These are phyloP conservation scores for Paramecium pentaurelia DNA, from an alignment of 73 alveolate species.

Conservation along the genomic window DNA sequence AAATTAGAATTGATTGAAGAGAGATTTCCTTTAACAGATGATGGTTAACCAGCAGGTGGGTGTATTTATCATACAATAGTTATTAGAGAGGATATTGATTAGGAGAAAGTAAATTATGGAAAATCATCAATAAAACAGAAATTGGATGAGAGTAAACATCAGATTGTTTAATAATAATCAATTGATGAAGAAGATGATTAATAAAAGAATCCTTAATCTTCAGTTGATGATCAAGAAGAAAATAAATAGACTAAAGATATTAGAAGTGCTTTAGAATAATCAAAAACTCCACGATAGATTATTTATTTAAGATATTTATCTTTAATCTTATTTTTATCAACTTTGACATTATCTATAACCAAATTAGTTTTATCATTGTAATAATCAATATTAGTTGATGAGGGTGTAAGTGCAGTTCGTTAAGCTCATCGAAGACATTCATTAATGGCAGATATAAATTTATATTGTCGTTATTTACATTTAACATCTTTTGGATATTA, in stretches of 20 bases:
- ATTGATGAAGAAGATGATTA: not conserved
- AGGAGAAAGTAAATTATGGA: not conserved
- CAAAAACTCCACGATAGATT: constrained; percentile 37
- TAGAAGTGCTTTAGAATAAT: constrained; percentile 24
- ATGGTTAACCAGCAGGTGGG: not conserved
- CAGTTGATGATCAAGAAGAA: constrained; percentile 40
- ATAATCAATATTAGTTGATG: not conserved
- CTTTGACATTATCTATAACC: constrained; percentile 27
- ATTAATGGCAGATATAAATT: constrained; percentile 55
- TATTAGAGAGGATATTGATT: not conserved
- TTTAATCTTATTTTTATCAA: not conserved
- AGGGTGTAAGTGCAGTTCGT: constrained; percentile 47
- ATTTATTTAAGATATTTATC: not conserved
- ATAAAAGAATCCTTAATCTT: not conserved
- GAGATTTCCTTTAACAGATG: not conserved
- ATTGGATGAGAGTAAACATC: not conserved
- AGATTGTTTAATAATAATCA: not conserved
- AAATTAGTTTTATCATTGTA: constrained; percentile 11
- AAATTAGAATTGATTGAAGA: not conserved
- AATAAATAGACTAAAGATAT: constrained; percentile 42
- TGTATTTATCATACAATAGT: not conserved
- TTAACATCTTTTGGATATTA: not conserved
- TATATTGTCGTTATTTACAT: not conserved
- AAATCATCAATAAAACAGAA: not conserved
- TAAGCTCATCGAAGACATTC: constrained; percentile 31